Evolutionary conservation across 2,329 filamentous ascomycete genomes (phyloP).

Genomic region (Dactylonectria estremocensis): DNA sequence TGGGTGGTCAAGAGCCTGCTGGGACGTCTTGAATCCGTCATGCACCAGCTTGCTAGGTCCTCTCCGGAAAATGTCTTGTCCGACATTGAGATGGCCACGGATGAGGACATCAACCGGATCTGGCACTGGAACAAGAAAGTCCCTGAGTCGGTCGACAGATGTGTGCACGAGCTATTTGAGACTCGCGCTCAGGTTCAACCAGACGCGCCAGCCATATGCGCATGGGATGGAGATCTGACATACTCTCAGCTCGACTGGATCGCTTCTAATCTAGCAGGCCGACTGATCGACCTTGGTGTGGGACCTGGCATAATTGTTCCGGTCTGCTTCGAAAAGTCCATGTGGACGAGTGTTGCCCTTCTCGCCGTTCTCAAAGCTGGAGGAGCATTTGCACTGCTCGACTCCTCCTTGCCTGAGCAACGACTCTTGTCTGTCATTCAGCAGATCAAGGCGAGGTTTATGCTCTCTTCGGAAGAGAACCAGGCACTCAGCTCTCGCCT

Average conservation of each 20-base stretch:
- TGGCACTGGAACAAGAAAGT: constrained; percentile 33
- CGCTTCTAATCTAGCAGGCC: constrained; percentile 56
- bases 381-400: constrained; percentile 39
- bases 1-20: constrained; percentile 8
- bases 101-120: constrained; percentile 32
- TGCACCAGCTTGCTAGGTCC: not conserved
- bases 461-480: constrained; percentile 9
- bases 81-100: not conserved
- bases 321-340: constrained; percentile 45
- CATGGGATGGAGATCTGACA: constrained; percentile 52
- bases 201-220: constrained; percentile 36
- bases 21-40: constrained; percentile 9
- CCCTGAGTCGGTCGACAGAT: constrained; percentile 34
- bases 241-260: constrained; percentile 57
- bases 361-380: constrained; percentile 46
- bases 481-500: not conserved
- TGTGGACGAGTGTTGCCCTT: constrained; percentile 43
- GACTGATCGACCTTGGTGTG: constrained; percentile 51
- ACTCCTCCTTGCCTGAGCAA: constrained; percentile 30
- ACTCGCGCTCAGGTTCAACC: constrained; percentile 28
- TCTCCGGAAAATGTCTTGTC: not conserved
- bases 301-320: constrained; percentile 36
- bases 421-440: constrained; percentile 21
- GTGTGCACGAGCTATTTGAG: constrained; percentile 37
- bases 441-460: not conserved